These are phyloP conservation scores for Paecilomyces niveus DNA, from an alignment of 2,329 filamentous ascomycete species.

Conservation along the genomic window DNA sequence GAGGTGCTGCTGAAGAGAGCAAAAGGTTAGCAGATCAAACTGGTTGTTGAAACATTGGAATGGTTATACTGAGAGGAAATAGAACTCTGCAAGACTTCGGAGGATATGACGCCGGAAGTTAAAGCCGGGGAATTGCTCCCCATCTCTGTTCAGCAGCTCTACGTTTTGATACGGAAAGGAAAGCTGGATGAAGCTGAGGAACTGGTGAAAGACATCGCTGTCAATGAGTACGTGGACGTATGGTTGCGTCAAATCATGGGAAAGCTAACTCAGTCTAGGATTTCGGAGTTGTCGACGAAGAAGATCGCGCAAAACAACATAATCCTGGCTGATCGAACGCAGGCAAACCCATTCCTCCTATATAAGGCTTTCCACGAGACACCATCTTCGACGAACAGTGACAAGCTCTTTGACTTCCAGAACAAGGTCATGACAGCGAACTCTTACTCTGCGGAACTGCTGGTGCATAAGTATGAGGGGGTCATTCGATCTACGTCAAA, in stretches of 20 bases:
- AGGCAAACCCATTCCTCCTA: conserved; percentile 51
- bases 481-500: conserved; percentile 50
- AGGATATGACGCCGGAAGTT: conserved; percentile 54
- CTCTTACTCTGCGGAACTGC: conserved; percentile 49
- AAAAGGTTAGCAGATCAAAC: conserved; percentile 34
- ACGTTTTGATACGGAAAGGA: conserved; percentile 49
- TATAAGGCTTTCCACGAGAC: conserved; percentile 50
- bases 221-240: conserved; percentile 39
- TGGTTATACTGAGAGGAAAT: background rate
- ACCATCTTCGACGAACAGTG: conserved; percentile 39
- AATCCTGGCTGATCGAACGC: conserved; percentile 40
- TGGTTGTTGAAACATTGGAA: conserved; percentile 3
- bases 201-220: conserved; percentile 44
- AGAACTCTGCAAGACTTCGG: conserved; percentile 54
- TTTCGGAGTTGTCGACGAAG: conserved; percentile 52
- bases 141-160: conserved; percentile 55
- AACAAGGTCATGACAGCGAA: conserved; percentile 48
- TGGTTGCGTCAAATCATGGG: background rate
- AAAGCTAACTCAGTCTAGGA: conserved; percentile 28
- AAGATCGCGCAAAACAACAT: conserved; percentile 56
- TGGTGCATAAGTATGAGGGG: conserved; percentile 53
- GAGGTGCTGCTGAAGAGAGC: conserved; percentile 54
- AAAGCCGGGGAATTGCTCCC: conserved; percentile 54
- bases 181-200: conserved; percentile 50
- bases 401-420: conserved; percentile 55